A percentile compares a stretch with the other conserved stretches of the same genome.
Evolutionary conservation across 495 filamentous ascomycete species (phyloP).

Genomic region (Neurospora terricola): DNA sequence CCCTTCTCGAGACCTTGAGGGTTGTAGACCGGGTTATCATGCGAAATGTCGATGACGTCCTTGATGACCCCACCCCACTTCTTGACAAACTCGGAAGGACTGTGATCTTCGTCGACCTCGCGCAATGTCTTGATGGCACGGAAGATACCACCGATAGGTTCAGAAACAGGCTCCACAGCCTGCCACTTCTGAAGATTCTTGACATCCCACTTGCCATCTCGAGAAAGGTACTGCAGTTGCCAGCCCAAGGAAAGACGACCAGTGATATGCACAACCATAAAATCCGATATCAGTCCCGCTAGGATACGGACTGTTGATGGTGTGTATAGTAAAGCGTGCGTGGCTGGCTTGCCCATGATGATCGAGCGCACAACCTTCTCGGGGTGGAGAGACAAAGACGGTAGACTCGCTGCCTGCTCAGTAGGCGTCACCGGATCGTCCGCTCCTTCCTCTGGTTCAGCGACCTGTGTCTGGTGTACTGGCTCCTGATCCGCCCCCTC

Average conservation of each 20-base stretch:
- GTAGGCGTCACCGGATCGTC: constrained; percentile 38
- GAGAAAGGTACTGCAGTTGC: constrained; percentile 80
- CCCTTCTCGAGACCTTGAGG: constrained; percentile 60
- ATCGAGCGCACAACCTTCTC: constrained; percentile 54
- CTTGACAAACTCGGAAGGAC: constrained; percentile 60
- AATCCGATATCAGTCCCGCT: constrained; percentile 72
- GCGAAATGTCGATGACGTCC: constrained; percentile 78
- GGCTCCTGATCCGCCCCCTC: background rate
- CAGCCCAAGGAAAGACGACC: constrained; percentile 71
- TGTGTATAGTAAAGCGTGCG: constrained; percentile 77
- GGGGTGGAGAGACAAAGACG: constrained; percentile 30
- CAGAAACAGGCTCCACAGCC: constrained; percentile 64
- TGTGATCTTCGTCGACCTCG: constrained; percentile 76
- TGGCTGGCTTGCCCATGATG: constrained; percentile 67
- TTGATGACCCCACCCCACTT: constrained; percentile 55
- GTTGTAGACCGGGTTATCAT: constrained; percentile 78
- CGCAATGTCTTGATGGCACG: constrained; percentile 81
- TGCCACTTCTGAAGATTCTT: constrained; percentile 94
- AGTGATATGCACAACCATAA: constrained; percentile 64
- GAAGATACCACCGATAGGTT: constrained; percentile 65
- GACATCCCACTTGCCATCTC: constrained; percentile 93
- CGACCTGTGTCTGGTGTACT: background rate
- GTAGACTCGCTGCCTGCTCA: constrained; percentile 25
- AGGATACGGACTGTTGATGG: constrained; percentile 65
- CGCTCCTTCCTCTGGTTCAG: constrained; percentile 24